Evolutionary conservation across 148 eudicot species (phyloP), one percentile per base, ranked within the genome.

Genomic region (Fagopyrum homotropicum): DNA sequence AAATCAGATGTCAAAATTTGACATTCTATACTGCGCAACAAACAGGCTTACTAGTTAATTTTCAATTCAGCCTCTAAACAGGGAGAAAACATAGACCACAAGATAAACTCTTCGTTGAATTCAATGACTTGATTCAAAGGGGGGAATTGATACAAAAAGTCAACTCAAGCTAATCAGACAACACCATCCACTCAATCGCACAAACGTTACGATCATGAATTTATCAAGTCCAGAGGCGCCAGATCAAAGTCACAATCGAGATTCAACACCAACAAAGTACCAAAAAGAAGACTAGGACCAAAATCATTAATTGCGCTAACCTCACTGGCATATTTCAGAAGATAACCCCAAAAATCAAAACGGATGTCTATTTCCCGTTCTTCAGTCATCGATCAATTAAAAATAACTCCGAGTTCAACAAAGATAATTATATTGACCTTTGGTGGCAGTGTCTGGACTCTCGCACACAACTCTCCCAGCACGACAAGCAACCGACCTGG

Each of bases 371-470:
- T 19, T 57, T 57, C 2, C n/a, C 17, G 15, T 12, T 51, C 56
- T 51, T 51, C n/a, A 3, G 19, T 4, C 19, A n/a, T 57, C 71
- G 4, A 66, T 15, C 71, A 66, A 66, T 17, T 19, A 43, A 43
- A 40, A 43, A 14, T 66, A 11, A 35, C 4, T 30, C 15, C 2
- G 63, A 64, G n/a, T 40, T 35, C 8, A 45, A 30, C 16, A 73
- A 14, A 75, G 22, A 61, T 16, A 35, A 15, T 43, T 11, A 35
- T 6, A 30, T 73, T 63, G 74, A 94, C 98, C 87, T 84, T 81
- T 81, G n/a, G 88, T 82, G 68, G 96, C 83, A 4, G 98, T 79
- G 5, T 90, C 87, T 70, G 87, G 91, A 66, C 88, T 86, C 75
- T 91, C 98, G 78, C 89, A 86, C 1, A 89, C 90, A 74, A 91